phyloP scores from a whole-genome alignment of 208 protist species.

The Leishmania mexicana region DNA sequence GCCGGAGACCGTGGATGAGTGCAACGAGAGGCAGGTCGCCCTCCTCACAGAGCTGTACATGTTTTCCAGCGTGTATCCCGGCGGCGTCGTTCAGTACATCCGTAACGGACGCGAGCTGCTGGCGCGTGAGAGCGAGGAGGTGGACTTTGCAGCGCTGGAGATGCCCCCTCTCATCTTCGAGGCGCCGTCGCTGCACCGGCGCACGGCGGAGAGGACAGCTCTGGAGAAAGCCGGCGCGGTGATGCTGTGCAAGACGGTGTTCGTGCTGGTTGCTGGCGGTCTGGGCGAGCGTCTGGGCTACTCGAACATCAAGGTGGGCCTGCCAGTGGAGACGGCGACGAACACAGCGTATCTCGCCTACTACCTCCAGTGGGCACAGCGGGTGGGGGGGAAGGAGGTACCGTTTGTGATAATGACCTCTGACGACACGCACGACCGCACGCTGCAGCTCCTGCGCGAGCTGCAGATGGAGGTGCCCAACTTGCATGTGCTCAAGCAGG shows the following conservation, averaged over 20 bases:
- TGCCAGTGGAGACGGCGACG: conserved; percentile 90
- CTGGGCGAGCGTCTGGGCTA: conserved; percentile 94
- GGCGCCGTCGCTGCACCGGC: conserved; percentile 48
- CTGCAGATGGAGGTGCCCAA: conserved; percentile 53
- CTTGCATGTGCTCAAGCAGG: conserved; percentile 88
- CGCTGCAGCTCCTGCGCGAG: conserved; percentile 63
- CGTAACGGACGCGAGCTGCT: conserved; percentile 79
- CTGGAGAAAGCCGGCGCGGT: conserved; percentile 50
- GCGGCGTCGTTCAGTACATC: conserved; percentile 85
- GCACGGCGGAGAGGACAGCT: conserved; percentile 35
- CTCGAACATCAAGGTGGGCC: conserved; percentile 86
- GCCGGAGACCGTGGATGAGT: conserved; percentile 40
- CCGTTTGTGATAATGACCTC: conserved; percentile 96
- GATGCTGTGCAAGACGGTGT: conserved; percentile 60
- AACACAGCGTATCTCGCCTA: conserved; percentile 79
- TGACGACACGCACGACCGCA: conserved; percentile 89
- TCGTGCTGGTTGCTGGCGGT: conserved; percentile 93
- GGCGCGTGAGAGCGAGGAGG: conserved; percentile 13
- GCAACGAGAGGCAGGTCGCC: conserved; percentile 42
- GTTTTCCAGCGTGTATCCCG: conserved; percentile 62
- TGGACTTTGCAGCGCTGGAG: conserved; percentile 45
- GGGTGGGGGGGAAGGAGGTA: conserved; percentile 38
- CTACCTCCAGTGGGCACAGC: conserved; percentile 65
- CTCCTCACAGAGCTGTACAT: conserved; percentile 60
- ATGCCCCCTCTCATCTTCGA: conserved; percentile 70